Evolutionary conservation across 2,329 filamentous ascomycete species (phyloP), one percentile per base, ranked within the genome.

Genomic region (Paecilomyces formosus): DNA sequence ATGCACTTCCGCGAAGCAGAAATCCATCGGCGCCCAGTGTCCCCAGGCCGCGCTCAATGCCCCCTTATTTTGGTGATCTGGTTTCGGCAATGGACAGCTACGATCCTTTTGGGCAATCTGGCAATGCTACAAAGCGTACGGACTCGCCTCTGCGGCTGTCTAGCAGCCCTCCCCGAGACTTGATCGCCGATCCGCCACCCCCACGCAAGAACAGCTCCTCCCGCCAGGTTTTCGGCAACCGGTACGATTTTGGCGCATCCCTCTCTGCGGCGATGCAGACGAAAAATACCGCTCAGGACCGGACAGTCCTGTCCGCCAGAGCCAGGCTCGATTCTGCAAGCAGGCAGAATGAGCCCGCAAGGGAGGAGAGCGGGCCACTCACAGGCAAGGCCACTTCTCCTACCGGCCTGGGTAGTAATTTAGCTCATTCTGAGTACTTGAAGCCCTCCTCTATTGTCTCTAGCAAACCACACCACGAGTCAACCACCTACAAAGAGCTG

Each of bases 221-320:
- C 72, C 85, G 83, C 63, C 86, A 89, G 66, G 89, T 88, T 18
- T 97, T 97, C 72, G 89, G 91, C 53, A 92, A 92, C 74, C 88
- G 94, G 57, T 99, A 99, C 72, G 93, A 97, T 77, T 97, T 99
- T 73, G 88, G 89, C 61, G 90, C 90, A n/a, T 97, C 94, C 0
- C 82, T 97, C 30, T 87, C 83, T 56, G 91, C 92, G 55, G 92
- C 91, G 12, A 88, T 93, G 70, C 86, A 88, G 68, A 87, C 67
- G 7, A 72, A 73, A 55, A 55, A 55, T 3, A 62, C 85, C 28
- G 87, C 88, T 53, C 89, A 90, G 69, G 85, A 85, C 63, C 79
- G 63, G 78, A 81, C 62, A 83, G 86, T 72, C 77, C 80, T 68
- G 82, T 82, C 75, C 77, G 73, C 62, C 64, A 71, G 67, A 82